These are phyloP conservation scores for Magnolia changhungtana DNA, from an alignment of 164 flowering plant genomes.

Conservation along the genomic window DNA sequence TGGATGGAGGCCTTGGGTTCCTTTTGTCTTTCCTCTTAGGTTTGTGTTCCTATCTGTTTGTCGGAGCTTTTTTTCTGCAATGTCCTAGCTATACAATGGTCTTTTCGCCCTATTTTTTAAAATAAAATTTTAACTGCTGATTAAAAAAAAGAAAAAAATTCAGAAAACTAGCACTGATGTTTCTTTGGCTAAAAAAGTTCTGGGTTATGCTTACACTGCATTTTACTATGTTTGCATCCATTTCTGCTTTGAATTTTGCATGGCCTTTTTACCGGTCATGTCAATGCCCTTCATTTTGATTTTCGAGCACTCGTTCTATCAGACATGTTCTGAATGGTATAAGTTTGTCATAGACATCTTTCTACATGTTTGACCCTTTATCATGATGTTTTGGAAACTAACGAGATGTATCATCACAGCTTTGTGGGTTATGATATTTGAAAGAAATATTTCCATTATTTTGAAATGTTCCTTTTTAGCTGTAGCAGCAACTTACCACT, in stretches of 20 bases:
- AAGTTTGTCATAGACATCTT: background rate
- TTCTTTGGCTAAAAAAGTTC: background rate
- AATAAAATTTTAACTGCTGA: no score
- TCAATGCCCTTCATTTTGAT: background rate
- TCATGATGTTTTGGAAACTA: background rate
- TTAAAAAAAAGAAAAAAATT: no score
- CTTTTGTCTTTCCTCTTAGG: no score
- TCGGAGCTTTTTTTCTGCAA: no score
- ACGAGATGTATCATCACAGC: background rate
- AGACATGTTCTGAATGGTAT: background rate
- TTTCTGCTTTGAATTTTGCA: no score
- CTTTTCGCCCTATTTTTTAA: no score
- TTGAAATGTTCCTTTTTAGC: background rate
- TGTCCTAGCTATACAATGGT: no score
- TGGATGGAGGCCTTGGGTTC: no score
- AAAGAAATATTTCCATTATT: background rate
- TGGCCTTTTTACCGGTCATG: no score
- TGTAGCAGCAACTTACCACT: background rate
- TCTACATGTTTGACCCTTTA: background rate
- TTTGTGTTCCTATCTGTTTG: no score
- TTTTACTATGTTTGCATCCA: no score
- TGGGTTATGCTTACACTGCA: background rate
- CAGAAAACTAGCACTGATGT: background rate
- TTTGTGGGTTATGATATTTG: background rate
- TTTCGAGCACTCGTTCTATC: background rate